Percentiles rank a stretch among this genome's conserved stretches.
Conservation (phyloP, 2,329 filamentous ascomycete genomes). For the Sporothrix globosa region DNA sequence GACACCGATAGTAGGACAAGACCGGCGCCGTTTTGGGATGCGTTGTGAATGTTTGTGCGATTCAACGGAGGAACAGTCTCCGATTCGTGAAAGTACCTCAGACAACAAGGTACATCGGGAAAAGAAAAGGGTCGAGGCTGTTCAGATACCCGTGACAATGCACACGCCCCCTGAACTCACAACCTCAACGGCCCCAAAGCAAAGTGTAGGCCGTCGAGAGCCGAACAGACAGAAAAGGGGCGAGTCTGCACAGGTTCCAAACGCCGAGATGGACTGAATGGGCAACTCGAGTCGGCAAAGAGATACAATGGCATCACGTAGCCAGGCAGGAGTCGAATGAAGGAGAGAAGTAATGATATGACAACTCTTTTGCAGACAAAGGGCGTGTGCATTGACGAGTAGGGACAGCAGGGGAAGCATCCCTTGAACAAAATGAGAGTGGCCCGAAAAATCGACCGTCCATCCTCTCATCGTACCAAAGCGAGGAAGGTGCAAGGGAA, state of each 20-base stretch:
- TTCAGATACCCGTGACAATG: no score
- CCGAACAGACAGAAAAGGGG: neutral
- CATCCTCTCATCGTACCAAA: neutral
- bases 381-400: constrained; percentile 11
- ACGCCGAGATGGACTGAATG: neutral
- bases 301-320: neutral
- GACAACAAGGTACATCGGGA: neutral
- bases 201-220: neutral
- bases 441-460: neutral
- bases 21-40: neutral
- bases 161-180: neutral
- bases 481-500: neutral
- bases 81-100: neutral
- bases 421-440: no score
- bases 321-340: neutral
- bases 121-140: neutral
- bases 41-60: neutral
- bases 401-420: neutral
- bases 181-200: neutral
- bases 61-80: neutral
- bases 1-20: constrained; percentile 14
- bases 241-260: neutral
- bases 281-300: constrained; percentile 14
- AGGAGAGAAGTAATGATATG: neutral
- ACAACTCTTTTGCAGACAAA: neutral